Evolutionary conservation across 1,284 basidiomycete species (phyloP), one percentile per base, ranked within the genome.

Genomic region (Limonomyces culmigenus): DNA sequence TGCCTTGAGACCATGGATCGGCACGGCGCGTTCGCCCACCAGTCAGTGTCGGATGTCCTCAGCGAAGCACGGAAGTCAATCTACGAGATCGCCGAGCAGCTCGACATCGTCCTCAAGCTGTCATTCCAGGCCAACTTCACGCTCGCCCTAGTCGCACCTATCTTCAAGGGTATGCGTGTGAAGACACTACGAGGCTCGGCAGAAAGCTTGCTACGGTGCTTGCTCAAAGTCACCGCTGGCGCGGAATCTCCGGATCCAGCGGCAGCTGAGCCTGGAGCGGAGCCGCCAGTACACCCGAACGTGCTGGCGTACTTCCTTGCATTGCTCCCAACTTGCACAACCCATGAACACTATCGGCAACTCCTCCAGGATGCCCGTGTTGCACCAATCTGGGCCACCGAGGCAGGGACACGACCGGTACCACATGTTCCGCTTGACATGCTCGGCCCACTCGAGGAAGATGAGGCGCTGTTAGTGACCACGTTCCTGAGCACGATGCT

Each of bases 101-200:
- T 89, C 25, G 86, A 89, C 46, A 65, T 75, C 31, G 55, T 83
- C 30, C 62, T 83, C 12, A 70, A 73, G 17, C 56, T 92, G 19
- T 84, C 79, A 2, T 89, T 89, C 55, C 77, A 81, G 29, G 64
- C 69, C 1, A 78, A 66, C 51, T 80, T 87, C 52, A 81, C 79
- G 11, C 86, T 91, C 52, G 76, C 83, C 4, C 58, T 92, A 11
- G 74, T 85, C 1, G 66, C 83, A 0, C 69, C 86, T 42, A 70
- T 92, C 38, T 85, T 87, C 66, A 88, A 89, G 50, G 87, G 87
- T 16, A 57, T 88, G 37, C 73, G 87, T 25, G 74, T 79, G 46
- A 64, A 70, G 3, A 61, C 63, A 3, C 65, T 86, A 38, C 67
- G 59, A 37, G 68, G 67, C 2, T 62, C 68, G 14, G 74, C 79